Evolutionary conservation across 73 alveolate species (phyloP), one percentile per base, ranked within the genome.

Genomic region (Blepharisma stoltei): DNA sequence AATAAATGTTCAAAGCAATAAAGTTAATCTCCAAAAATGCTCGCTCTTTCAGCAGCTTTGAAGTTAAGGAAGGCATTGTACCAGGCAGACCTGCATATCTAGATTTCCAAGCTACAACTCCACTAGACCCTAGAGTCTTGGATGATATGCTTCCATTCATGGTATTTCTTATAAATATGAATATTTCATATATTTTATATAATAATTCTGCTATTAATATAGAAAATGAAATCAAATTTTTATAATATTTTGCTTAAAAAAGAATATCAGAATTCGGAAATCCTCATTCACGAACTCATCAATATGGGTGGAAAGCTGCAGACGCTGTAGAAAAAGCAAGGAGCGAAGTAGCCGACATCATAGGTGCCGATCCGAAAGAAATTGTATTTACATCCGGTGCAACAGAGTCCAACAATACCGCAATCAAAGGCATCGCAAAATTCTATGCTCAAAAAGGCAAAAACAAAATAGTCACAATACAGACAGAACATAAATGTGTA

Each of bases 321-420:
- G 81, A 89, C 43, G 97, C 96, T 6, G 85, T 90, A 9, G 93
- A 90, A 48, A 71, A 90, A 75, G 94, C 97, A 7, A 80, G 99
- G 83, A 55, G 84, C 41, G 86, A 92, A 82, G 93, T 93, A 6
- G 99, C 97, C 6, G 84, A 55, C 9, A 77, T 94, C 27, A 91
- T 96, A 55, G 91, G 93, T 6, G 95, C 98, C 4, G 88, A 82
- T 53, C 83, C 99, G 55, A 90, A 92, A 83, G 99, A 97, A 88
- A 93, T 98, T 65, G 85, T 97, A 41, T 96, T 98, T 86, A 98
- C 99, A 6, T 90, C 99, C 5, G 99, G 99, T 6, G 99, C 99
- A 6, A 98, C 99, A n/a, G 99, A 98, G 91, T 86, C 98, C 44
- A 98, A 98, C 88, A 98, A 98, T 88, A 82, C 83, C 45, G 96